Percentiles rank a stretch among this genome's conserved stretches.
phyloP scores from a whole-genome alignment of 2,329 filamentous ascomycete species.

The Beauveria sp. region DNA sequence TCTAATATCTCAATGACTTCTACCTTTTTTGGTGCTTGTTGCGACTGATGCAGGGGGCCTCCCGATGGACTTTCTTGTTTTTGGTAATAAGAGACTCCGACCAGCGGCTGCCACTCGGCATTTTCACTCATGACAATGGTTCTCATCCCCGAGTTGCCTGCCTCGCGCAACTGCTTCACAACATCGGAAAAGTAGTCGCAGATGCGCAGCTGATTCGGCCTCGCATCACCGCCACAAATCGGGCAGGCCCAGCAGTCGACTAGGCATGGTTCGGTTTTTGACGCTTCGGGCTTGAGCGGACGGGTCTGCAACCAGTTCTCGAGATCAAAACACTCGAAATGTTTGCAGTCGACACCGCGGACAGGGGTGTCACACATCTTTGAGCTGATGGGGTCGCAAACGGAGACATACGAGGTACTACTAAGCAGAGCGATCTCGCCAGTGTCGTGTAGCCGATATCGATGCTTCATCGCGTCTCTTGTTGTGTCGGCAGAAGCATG shows the following conservation, averaged over 20 bases:
- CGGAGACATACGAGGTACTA: slow-evolving; percentile 2
- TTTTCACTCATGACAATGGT: slow-evolving; percentile 22
- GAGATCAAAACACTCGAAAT: slow-evolving; percentile 26
- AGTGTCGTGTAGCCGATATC: not conserved
- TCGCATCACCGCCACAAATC: slow-evolving; percentile 68
- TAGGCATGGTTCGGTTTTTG: slow-evolving; percentile 39
- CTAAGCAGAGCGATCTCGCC: not conserved
- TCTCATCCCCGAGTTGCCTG: slow-evolving; percentile 19
- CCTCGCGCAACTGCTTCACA: slow-evolving; percentile 38
- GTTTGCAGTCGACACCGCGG: slow-evolving; percentile 5
- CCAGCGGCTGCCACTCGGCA: slow-evolving; percentile 27
- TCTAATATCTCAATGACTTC: slow-evolving; percentile 13
- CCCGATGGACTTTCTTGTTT: not conserved
- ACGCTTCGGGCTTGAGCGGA: not conserved
- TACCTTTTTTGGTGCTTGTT: not conserved
- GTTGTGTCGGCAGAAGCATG: not conserved
- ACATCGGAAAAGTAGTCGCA: slow-evolving; percentile 69
- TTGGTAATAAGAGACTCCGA: not conserved
- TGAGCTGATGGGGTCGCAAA: slow-evolving; percentile 5
- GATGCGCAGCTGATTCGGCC: slow-evolving; percentile 61
- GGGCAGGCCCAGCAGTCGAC: slow-evolving; percentile 81
- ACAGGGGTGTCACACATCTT: not conserved
- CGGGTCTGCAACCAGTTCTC: slow-evolving; percentile 28
- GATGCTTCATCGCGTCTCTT: not conserved
- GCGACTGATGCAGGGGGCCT: not conserved